phyloP scores from a whole-genome alignment of 495 filamentous ascomycete species.

The Hyaloscypha hepaticicola region DNA sequence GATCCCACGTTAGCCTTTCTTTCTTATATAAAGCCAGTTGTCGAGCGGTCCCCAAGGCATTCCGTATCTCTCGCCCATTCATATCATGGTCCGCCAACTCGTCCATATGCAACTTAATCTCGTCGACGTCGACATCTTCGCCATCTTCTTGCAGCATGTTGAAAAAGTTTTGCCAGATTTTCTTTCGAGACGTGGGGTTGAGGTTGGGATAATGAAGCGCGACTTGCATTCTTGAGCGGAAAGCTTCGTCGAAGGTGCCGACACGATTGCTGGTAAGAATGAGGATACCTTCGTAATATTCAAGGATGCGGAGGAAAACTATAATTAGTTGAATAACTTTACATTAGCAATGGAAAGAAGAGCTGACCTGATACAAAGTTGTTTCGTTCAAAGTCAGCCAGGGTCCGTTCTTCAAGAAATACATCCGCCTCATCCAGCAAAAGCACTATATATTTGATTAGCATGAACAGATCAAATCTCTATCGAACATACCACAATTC shows the following conservation, averaged over 20 bases:
- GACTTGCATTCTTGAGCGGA: conserved; percentile 47
- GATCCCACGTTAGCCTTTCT: conserved; percentile 6
- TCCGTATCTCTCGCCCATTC: conserved; percentile 44
- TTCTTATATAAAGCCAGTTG: conserved; percentile 25
- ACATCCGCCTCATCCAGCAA: conserved; percentile 77
- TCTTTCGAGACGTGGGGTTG: conserved; percentile 65
- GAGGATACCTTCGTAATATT: conserved; percentile 42
- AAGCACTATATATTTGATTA: conserved; percentile 45
- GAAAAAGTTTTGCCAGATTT: conserved; percentile 80
- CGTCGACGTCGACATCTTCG: conserved; percentile 31
- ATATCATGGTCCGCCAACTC: conserved; percentile 29
- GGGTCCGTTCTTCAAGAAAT: conserved; percentile 42
- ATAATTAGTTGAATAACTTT: background rate
- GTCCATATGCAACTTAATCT: conserved; percentile 23
- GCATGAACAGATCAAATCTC: background rate
- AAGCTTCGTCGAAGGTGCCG: conserved; percentile 43
- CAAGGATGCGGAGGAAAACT: conserved; percentile 38
- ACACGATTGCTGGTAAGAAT: conserved; percentile 69
- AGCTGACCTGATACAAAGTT: conserved; percentile 17
- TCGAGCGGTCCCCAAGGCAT: conserved; percentile 36
- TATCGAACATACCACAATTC: conserved; percentile 25
- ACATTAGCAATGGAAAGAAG: background rate
- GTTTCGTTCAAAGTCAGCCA: background rate
- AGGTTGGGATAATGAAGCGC: conserved; percentile 54
- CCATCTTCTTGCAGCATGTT: conserved; percentile 34